Percentiles rank a stretch among this genome's conserved stretches.
phyloP scores from a whole-genome alignment of 352 stramenopile species.

The Pythium sp. region DNA sequence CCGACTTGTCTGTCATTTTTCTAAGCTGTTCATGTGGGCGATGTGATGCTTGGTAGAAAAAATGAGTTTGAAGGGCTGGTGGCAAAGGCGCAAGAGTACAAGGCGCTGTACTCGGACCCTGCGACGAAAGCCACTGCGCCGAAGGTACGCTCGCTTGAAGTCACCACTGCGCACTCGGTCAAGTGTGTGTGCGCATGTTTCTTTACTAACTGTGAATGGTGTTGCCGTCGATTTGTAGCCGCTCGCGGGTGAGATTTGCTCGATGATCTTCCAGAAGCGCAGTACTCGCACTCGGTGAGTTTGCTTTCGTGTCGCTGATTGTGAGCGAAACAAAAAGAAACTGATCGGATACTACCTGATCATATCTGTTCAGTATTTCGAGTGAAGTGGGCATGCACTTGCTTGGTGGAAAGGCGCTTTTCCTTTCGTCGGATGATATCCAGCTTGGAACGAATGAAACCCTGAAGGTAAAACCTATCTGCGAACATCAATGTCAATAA shows the following conservation, averaged over 20 bases:
- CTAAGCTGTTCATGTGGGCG: neutral
- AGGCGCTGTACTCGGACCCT: slow-evolving; percentile 57
- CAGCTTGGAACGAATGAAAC: slow-evolving; percentile 98
- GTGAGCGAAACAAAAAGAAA: neutral
- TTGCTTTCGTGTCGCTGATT: neutral
- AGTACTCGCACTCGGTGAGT: slow-evolving; percentile 84
- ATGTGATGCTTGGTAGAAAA: slow-evolving; percentile 10
- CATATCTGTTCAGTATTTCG: slow-evolving; percentile 48
- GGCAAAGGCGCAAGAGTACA: slow-evolving; percentile 66
- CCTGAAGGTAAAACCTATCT: slow-evolving; percentile 52
- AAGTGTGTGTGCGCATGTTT: neutral
- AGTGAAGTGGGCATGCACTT: slow-evolving; percentile 96
- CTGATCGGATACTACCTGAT: neutral
- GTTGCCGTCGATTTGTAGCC: slow-evolving; percentile 23
- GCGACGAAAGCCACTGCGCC: slow-evolving; percentile 50
- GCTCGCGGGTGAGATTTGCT: slow-evolving; percentile 75
- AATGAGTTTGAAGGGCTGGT: slow-evolving; percentile 59
- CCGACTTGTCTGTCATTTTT: neutral
- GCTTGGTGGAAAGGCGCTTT: slow-evolving; percentile 95
- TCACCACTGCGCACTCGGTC: neutral
- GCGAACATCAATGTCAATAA: no score
- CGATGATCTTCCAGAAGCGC: slow-evolving; percentile 95
- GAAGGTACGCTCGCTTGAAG: slow-evolving; percentile 22
- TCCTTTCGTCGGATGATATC: slow-evolving; percentile 97
- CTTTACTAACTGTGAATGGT: neutral